phyloP scores from a whole-genome alignment of 2,329 filamentous ascomycete genomes.

The Westerdykella aurantiaca region DNA sequence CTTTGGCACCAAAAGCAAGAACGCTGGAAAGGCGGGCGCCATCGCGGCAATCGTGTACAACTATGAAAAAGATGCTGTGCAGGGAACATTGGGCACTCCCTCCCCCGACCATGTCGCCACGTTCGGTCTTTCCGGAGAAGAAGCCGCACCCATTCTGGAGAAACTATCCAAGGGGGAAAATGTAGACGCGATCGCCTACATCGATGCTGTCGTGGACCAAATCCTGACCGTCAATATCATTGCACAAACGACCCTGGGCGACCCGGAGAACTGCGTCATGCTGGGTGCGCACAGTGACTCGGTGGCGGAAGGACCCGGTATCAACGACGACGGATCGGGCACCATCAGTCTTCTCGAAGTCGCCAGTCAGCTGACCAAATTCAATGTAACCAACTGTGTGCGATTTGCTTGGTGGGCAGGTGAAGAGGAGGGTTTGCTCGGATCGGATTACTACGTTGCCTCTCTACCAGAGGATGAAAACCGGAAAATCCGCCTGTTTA shows the following conservation, averaged over 20 bases:
- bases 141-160: conserved; percentile 51
- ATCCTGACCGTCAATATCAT: conserved; percentile 45
- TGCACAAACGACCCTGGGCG: conserved; percentile 35
- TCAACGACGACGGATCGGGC: conserved; percentile 40
- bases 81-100: conserved; percentile 65
- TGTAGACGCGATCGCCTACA: conserved; percentile 41
- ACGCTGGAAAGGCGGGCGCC: conserved; percentile 66
- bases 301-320: conserved; percentile 38
- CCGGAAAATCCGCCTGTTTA: conserved; percentile 38
- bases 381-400: conserved; percentile 36
- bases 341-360: conserved; percentile 38
- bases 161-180: conserved; percentile 46
- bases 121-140: conserved; percentile 60
- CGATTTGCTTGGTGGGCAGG: conserved; percentile 38
- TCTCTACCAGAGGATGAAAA: conserved; percentile 32
- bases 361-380: conserved; percentile 37
- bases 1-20: conserved; percentile 66
- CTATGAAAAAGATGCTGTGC: conserved; percentile 54
- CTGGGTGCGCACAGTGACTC: conserved; percentile 39
- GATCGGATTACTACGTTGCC: conserved; percentile 37
- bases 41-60: conserved; percentile 71
- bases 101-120: conserved; percentile 57
- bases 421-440: conserved; percentile 39
- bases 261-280: conserved; percentile 38
- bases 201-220: conserved; percentile 46